Percentiles rank a stretch among this genome's conserved stretches.
Conservation (phyloP, 176 grass and related monocot species). For the Carex parvula region DNA sequence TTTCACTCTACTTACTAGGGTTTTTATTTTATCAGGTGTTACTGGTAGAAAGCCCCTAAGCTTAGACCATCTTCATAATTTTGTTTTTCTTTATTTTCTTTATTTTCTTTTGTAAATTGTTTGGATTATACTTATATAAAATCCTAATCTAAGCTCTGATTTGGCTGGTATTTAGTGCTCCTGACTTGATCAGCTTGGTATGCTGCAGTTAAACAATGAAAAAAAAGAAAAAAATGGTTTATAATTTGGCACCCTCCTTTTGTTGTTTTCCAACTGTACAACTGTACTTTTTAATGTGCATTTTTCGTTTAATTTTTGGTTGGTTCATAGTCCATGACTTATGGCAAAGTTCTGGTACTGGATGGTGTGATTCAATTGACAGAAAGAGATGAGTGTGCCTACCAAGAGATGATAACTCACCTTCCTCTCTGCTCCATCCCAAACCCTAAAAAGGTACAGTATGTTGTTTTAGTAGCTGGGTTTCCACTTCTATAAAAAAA, state of each 20-base stretch:
- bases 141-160: background rate
- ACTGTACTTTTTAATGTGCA: background rate
- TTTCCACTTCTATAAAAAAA: background rate
- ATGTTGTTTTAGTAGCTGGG: background rate
- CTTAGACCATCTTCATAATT: too few species aligned
- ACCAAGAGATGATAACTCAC: constrained; percentile 99
- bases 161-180: background rate
- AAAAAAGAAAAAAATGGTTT: background rate
- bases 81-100: background rate
- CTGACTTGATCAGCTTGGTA: background rate
- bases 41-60: background rate
- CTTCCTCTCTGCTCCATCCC: constrained; percentile 91
- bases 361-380: constrained; percentile 97
- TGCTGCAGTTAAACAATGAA: background rate
- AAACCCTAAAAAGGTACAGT: constrained; percentile 83
- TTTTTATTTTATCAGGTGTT: background rate
- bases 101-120: background rate
- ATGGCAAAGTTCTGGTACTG: constrained; percentile 89
- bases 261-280: background rate
- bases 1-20: background rate
- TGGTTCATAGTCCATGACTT: constrained; percentile 65
- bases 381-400: constrained; percentile 91
- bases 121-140: background rate
- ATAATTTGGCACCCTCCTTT: background rate
- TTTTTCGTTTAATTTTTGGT: background rate